These are phyloP conservation scores for Lentinula raphanica DNA, from an alignment of 768 basidiomycete species.

Conservation along the genomic window DNA sequence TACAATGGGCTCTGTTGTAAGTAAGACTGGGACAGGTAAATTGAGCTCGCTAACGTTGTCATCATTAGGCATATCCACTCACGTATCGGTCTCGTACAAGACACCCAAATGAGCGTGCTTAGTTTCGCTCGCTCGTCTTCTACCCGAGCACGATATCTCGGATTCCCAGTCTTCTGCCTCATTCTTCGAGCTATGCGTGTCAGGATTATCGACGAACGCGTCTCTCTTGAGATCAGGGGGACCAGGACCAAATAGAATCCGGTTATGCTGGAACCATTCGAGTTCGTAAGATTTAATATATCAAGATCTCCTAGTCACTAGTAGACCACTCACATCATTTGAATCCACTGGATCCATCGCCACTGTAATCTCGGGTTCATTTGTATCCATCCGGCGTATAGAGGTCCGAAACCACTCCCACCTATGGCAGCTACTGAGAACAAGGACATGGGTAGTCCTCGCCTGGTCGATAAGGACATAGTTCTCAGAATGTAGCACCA, in stretches of 20 bases:
- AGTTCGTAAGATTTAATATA: too few species aligned
- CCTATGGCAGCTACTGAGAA: constrained; percentile 60
- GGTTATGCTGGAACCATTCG: constrained; percentile 35
- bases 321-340: constrained; percentile 46
- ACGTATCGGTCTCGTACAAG: constrained; percentile 70
- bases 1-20: constrained; percentile 72
- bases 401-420: constrained; percentile 59
- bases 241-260: constrained; percentile 47
- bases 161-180: constrained; percentile 62
- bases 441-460: constrained; percentile 73
- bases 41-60: constrained; percentile 18
- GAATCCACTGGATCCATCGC: constrained; percentile 86
- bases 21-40: constrained; percentile 38
- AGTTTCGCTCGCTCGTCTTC: constrained; percentile 60
- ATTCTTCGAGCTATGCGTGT: constrained; percentile 55
- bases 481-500: neutral
- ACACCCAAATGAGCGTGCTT: constrained; percentile 57
- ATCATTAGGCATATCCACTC: constrained; percentile 21
- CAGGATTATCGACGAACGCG: constrained; percentile 66
- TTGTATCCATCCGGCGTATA: constrained; percentile 65
- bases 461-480: constrained; percentile 47
- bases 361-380: constrained; percentile 53
- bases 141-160: constrained; percentile 53
- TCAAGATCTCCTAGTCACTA: too few species aligned
- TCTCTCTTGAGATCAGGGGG: constrained; percentile 62